Evolutionary conservation across 2,329 filamentous ascomycete genomes (phyloP), one percentile per base, ranked within the genome.

Genomic region (Esteya vermicola): DNA sequence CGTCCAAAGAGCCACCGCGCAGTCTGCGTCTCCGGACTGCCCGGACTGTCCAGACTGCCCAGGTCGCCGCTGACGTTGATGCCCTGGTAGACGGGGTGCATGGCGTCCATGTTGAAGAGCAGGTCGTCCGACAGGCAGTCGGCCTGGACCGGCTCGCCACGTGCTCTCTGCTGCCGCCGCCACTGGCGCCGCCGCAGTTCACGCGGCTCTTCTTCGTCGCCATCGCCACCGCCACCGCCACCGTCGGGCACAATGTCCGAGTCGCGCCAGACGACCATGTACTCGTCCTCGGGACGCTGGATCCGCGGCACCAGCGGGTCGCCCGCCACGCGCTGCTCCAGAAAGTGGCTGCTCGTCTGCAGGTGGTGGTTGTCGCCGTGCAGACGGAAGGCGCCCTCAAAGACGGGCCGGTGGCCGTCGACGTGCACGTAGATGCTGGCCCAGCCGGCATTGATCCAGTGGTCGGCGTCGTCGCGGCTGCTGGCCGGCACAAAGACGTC

Each of bases 251-350:
- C n/a, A n/a, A 95, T 75, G 57, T 98, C 91, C 22, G 86, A 93
- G 54, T 96, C 88, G 48, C 88, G 75, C 70, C 85, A 96, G 1
- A 95, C 71, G 27, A 95, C 69, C 88, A 98, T 91, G 54, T 75
- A 81, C 45, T 93, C 83, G 25, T 78, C 71, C 33, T 19, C 6
- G 14, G 4, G 14, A 21, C n/a, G 12, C 33, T 5, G 54, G 52
- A 12, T 63, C 67, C 34, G 59, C 13, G 70, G 61, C 8, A 84
- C 56, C 21, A 70, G 63, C 3, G 86, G 84, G 55, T 98, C 91
- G 33, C 78, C 63, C 19, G 63, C 57, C 45, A 85, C 75, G 53
- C 74, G 80, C 34, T 84, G 86, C 48, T 74, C 68, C 54, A 74
- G 68, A 54, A 91, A 98, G 45, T 77, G 80, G 22, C 71, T 70